phyloP scores from a whole-genome alignment of 805 yeast species.

The Starmerella floris region DNA sequence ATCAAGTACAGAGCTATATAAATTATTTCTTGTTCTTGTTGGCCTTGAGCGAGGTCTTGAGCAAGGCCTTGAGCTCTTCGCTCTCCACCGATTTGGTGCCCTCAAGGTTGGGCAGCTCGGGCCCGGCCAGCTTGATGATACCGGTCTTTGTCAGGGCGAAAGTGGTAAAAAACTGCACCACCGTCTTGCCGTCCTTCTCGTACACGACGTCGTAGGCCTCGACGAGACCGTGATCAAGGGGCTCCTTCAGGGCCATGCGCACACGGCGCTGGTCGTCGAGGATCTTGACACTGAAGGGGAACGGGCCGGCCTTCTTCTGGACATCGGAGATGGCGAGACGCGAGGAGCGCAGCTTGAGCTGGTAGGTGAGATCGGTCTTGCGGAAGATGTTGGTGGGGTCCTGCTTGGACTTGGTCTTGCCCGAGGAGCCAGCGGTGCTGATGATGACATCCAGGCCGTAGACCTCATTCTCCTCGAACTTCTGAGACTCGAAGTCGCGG shows the following conservation, averaged over 20 bases:
- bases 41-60: slow-evolving; percentile 39
- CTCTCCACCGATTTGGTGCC: slow-evolving; percentile 40
- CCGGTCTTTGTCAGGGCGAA: slow-evolving; percentile 65
- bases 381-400: slow-evolving; percentile 58
- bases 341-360: slow-evolving; percentile 58
- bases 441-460: slow-evolving; percentile 62
- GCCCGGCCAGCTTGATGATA: slow-evolving; percentile 46
- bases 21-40: slow-evolving; percentile 34
- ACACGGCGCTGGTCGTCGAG: slow-evolving; percentile 58
- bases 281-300: slow-evolving; percentile 56
- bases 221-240: slow-evolving; percentile 51
- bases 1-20: no score
- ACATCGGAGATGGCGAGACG: slow-evolving; percentile 53
- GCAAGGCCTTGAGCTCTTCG: slow-evolving; percentile 35
- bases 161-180: slow-evolving; percentile 65
- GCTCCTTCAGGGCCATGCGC: slow-evolving; percentile 62
- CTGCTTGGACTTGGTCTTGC: slow-evolving; percentile 49
- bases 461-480: slow-evolving; percentile 63
- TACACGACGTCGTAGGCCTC: slow-evolving; percentile 54
- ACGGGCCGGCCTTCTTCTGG: slow-evolving; percentile 49
- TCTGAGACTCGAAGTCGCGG: slow-evolving; percentile 46
- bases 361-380: slow-evolving; percentile 50
- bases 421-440: slow-evolving; percentile 38
- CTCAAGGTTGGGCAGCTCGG: slow-evolving; percentile 37
- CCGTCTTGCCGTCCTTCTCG: slow-evolving; percentile 51